These are phyloP conservation scores for Pyricularia grisea DNA, from an alignment of 2,329 filamentous ascomycete genomes.

Conservation along the genomic window DNA sequence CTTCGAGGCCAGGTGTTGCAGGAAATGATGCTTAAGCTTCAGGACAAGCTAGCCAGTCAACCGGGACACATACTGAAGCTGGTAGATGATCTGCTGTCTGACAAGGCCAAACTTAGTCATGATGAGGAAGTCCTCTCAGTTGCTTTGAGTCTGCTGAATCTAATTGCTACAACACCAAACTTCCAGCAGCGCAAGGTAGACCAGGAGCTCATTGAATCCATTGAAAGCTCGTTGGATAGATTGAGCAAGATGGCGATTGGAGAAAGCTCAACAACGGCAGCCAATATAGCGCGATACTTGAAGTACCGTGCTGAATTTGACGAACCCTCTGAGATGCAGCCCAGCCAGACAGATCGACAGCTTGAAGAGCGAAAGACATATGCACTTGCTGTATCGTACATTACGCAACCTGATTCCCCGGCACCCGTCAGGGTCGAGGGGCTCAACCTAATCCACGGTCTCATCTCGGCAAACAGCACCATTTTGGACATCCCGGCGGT, in stretches of 20 bases:
- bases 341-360: slow-evolving; percentile 33
- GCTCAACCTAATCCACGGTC: slow-evolving; percentile 45
- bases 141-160: slow-evolving; percentile 51
- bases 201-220: slow-evolving; percentile 27
- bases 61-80: slow-evolving; percentile 58
- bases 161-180: slow-evolving; percentile 46
- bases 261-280: slow-evolving; percentile 41
- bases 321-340: slow-evolving; percentile 25
- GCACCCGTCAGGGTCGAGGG: slow-evolving; percentile 60
- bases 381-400: slow-evolving; percentile 53
- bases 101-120: slow-evolving; percentile 28
- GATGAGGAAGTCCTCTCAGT: slow-evolving; percentile 39
- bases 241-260: slow-evolving; percentile 27
- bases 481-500: slow-evolving; percentile 58
- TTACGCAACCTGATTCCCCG: slow-evolving; percentile 50
- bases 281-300: slow-evolving; percentile 46
- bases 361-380: slow-evolving; percentile 54
- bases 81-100: slow-evolving; percentile 45
- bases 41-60: slow-evolving; percentile 53
- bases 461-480: slow-evolving; percentile 46
- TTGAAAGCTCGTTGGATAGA: slow-evolving; percentile 38
- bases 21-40: slow-evolving; percentile 52
- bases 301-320: slow-evolving; percentile 46
- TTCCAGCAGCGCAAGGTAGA: slow-evolving; percentile 42
- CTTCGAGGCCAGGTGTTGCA: slow-evolving; percentile 54